A percentile compares a stretch with the other conserved stretches of the same genome.
phyloP scores from a whole-genome alignment of 345 rosid species.

The Camelina sativa region DNA sequence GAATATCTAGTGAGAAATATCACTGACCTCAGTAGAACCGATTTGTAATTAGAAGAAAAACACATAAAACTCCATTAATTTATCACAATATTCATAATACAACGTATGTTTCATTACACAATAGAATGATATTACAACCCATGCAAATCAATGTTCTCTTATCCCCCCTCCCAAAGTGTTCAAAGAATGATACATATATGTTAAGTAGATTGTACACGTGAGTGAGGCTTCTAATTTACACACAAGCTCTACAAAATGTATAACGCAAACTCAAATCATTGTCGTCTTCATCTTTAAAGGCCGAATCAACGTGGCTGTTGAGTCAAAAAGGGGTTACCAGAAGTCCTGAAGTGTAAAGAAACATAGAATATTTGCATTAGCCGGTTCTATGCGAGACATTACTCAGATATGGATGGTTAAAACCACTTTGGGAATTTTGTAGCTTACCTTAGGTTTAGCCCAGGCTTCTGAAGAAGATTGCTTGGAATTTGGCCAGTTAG shows the following conservation, averaged over 20 bases:
- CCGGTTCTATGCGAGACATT: neutral
- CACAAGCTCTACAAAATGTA: slow-evolving; percentile 42
- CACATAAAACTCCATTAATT: slow-evolving; percentile 10
- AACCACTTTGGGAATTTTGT: slow-evolving; percentile 5
- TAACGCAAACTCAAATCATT: slow-evolving; percentile 36
- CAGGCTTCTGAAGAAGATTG: slow-evolving; percentile 56
- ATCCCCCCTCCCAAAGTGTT: slow-evolving; percentile 19
- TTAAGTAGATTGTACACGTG: slow-evolving; percentile 35
- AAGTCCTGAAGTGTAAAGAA: slow-evolving; percentile 32
- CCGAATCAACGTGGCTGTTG: slow-evolving; percentile 39
- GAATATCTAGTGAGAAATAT: slow-evolving; percentile 8
- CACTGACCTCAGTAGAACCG: neutral
- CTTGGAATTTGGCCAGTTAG: slow-evolving; percentile 72
- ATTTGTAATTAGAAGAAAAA: neutral
- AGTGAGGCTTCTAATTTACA: slow-evolving; percentile 40
- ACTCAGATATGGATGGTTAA: slow-evolving; percentile 8
- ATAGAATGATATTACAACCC: slow-evolving; percentile 26
- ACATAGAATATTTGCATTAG: slow-evolving; percentile 24
- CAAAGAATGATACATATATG: slow-evolving; percentile 41
- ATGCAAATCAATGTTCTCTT: slow-evolving; percentile 29
- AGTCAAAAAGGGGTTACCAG: slow-evolving; percentile 47
- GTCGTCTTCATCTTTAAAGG: slow-evolving; percentile 30
- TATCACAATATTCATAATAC: slow-evolving; percentile 20
- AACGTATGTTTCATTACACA: slow-evolving; percentile 35
- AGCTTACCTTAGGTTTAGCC: slow-evolving; percentile 63